Evolutionary conservation across 345 rosid species (phyloP).

Genomic region (Trapa bicornis): DNA sequence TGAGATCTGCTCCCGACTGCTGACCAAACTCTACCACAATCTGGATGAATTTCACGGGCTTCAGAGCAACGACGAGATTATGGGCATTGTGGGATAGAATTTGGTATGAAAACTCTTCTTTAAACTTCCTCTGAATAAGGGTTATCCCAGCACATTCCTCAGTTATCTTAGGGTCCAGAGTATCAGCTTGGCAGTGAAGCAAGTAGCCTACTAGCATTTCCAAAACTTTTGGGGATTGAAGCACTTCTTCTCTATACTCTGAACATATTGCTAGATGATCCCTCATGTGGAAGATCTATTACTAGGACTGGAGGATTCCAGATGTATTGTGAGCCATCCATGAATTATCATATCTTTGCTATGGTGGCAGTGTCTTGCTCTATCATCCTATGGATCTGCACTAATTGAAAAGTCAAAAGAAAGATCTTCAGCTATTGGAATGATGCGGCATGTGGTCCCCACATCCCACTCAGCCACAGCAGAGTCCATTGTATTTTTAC

Average conservation of each 20-base stretch:
- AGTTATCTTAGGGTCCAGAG: background rate
- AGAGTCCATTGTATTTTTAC: no score
- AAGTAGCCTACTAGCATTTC: background rate
- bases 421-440: no score
- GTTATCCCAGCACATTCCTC: background rate
- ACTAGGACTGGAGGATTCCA: no score
- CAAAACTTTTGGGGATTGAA: background rate
- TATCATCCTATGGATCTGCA: no score
- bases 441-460: no score
- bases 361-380: no score
- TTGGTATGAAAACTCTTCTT: background rate
- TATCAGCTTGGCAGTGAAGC: background rate
- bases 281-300: no score
- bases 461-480: no score
- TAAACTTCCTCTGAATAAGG: background rate
- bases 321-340: no score
- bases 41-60: constrained; percentile 35
- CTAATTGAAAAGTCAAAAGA: no score
- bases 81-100: background rate
- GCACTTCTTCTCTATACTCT: background rate
- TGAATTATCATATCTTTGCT: no score
- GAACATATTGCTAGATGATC: background rate
- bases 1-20: constrained; percentile 41
- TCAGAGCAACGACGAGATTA: constrained; percentile 2
- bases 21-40: constrained; percentile 39